Evolutionary conservation across 129 eudicot genomes (phyloP).

Genomic region (Artemisia tridentata): DNA sequence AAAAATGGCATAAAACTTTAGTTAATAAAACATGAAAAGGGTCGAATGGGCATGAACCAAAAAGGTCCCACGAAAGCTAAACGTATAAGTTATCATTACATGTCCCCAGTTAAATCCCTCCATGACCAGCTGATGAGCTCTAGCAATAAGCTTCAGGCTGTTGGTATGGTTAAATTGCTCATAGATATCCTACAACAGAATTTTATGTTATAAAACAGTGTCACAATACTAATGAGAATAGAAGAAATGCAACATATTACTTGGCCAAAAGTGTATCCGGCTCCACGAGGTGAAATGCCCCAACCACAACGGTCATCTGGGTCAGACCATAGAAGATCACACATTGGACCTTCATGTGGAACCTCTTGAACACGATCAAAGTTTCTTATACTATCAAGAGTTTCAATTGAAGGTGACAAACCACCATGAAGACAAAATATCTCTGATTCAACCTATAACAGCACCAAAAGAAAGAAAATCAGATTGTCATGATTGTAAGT

Average conservation of each 20-base stretch:
- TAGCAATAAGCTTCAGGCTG: conserved; percentile 75
- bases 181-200: conserved; percentile 63
- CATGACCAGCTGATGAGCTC: conserved; percentile 99
- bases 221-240: too few species aligned
- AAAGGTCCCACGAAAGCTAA: conserved; percentile 20
- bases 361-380: conserved; percentile 97
- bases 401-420: conserved; percentile 88
- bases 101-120: conserved; percentile 98
- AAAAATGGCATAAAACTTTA: neutral
- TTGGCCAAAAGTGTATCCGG: conserved; percentile 97
- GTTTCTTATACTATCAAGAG: conserved; percentile 79
- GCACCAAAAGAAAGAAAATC: neutral
- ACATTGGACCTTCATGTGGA: conserved; percentile 96
- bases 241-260: conserved; percentile 31
- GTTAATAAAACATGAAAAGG: neutral
- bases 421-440: conserved; percentile 97
- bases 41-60: neutral
- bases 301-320: conserved; percentile 99
- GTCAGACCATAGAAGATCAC: conserved; percentile 96
- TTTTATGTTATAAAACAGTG: conserved; percentile 2
- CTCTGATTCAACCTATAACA: conserved; percentile 79
- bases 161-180: conserved; percentile 92
- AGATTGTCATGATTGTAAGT: neutral
- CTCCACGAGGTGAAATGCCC: conserved; percentile 97
- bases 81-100: conserved; percentile 31